Evolutionary conservation across 192 early-diverging fungal species (phyloP).

Genomic region (Linnemannia hyalina): DNA sequence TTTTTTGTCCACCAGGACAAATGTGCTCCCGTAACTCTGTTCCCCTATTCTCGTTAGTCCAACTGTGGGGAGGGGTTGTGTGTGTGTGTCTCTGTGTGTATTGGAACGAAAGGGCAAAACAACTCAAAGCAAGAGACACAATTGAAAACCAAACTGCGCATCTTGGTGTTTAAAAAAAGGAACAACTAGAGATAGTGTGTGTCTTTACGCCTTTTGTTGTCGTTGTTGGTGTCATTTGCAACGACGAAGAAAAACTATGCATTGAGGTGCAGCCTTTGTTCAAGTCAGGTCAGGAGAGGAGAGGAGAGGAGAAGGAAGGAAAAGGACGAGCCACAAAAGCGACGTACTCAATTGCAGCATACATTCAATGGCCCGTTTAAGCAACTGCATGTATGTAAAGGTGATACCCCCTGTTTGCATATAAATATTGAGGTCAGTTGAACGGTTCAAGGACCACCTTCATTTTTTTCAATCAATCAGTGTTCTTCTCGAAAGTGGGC

Average conservation of each 20-base stretch:
- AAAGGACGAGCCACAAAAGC: too few relatives aligned
- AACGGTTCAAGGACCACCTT: too few relatives aligned
- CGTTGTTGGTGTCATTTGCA: not conserved
- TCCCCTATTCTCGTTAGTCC: not conserved
- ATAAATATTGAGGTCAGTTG: not conserved
- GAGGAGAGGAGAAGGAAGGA: too few relatives aligned
- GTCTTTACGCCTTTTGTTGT: not conserved
- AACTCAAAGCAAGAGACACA: not conserved
- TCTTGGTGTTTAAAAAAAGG: not conserved
- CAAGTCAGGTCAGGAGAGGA: too few relatives aligned
- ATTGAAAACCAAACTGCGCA: not conserved
- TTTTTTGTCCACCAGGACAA: conserved; percentile 10
- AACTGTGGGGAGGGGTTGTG: not conserved
- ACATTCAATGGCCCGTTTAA: too few relatives aligned
- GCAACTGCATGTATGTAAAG: too few relatives aligned
- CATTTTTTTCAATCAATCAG: not conserved
- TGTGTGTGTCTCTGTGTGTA: not conserved
- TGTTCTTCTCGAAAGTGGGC: not conserved
- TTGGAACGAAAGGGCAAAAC: not conserved
- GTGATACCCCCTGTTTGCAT: too few relatives aligned
- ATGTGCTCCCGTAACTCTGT: not conserved
- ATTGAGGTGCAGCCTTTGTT: too few relatives aligned
- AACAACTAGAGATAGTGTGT: not conserved
- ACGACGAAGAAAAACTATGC: too few relatives aligned
- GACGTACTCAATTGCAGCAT: too few relatives aligned